Base-by-base conservation (phyloP, 805 yeast species). In the Kluyveromyces nonfermentans region DNA sequence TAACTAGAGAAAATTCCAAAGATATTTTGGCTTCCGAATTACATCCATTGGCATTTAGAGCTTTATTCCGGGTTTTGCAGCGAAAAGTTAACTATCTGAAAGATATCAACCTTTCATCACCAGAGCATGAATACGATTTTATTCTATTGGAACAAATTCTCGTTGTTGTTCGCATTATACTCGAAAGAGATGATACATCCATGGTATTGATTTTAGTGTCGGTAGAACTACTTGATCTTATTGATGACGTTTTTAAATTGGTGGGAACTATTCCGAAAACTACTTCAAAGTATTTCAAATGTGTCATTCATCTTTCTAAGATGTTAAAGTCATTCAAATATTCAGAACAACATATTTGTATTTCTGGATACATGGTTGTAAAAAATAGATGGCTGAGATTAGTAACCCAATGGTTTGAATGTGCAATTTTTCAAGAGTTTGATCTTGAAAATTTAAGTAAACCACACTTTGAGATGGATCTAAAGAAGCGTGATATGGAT, bases 11-110 rank as follows among this genome's bases (percentile, higher is more conserved):
- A 37, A 76, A 78, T 35, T 74, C 85, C 2, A 77, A 81, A 47
- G 95, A 85, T 50, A 78, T 85, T 2, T 60, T 87, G 36, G 77
- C 83, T 12, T 64, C 72, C 25, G 89, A 82, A 45, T 61, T 80
- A 37, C 80, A 83, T 63, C 77, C 87, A 10, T 67, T 69, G 20
- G 71, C 78, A 12, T 73, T 73, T 55, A 71, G 69, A 42, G 53
- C 70, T 47, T 65, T 81, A 17, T 68, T 79, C 40, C 59, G 64
- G 6, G 72, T 72, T 44, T 54, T 82, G 33, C 67, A 60, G 40
- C 54, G 57, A 2, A 58, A 66, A 18, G 66, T 74, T 3, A 62
- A 59, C 2, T 59, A 57, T 14, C 63, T 69, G 34, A 46, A 48
- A 25, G 43, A 46, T 5, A 46, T 59, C 9, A 52, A 55, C 42